Evolutionary conservation across 768 basidiomycete species (phyloP).

Genomic region (Xerocomellus intermedius): DNA sequence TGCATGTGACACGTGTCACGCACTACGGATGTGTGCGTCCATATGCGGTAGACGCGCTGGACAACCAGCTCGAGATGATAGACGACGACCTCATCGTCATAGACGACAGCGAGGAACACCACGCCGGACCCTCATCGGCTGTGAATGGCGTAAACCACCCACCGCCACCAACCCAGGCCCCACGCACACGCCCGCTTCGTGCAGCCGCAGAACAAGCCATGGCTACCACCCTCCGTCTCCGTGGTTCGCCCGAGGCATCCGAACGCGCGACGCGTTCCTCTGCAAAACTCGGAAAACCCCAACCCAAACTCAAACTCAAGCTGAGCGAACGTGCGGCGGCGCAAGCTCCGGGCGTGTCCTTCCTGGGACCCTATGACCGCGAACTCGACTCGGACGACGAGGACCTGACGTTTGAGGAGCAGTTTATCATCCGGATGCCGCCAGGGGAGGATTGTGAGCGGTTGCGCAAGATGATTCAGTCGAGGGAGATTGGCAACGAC

Average conservation of each 20-base stretch:
- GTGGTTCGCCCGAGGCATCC: conserved; percentile 26
- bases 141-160: conserved; percentile 25
- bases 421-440: conserved; percentile 90
- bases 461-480: conserved; percentile 76
- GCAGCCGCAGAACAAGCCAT: conserved; percentile 35
- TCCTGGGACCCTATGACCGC: conserved; percentile 88
- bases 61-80: conserved; percentile 31
- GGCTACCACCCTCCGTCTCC: conserved; percentile 35
- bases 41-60: neutral
- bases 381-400: conserved; percentile 96
- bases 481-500: conserved; percentile 76
- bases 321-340: conserved; percentile 79
- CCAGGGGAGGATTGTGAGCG: conserved; percentile 79
- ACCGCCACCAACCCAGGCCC: conserved; percentile 13
- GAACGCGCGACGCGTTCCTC: conserved; percentile 62
- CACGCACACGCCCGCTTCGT: conserved; percentile 34
- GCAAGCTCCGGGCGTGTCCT: conserved; percentile 82
- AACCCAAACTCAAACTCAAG: conserved; percentile 86
- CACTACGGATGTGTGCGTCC: neutral
- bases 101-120: conserved; percentile 51
- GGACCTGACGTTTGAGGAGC: conserved; percentile 94
- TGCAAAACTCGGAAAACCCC: conserved; percentile 43
- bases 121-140: conserved; percentile 37
- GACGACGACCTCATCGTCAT: conserved; percentile 64
- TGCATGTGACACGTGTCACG: conserved; percentile 17